These are phyloP conservation scores for Panaeolus cyanescens DNA, from an alignment of 768 basidiomycete species.

Conservation along the genomic window DNA sequence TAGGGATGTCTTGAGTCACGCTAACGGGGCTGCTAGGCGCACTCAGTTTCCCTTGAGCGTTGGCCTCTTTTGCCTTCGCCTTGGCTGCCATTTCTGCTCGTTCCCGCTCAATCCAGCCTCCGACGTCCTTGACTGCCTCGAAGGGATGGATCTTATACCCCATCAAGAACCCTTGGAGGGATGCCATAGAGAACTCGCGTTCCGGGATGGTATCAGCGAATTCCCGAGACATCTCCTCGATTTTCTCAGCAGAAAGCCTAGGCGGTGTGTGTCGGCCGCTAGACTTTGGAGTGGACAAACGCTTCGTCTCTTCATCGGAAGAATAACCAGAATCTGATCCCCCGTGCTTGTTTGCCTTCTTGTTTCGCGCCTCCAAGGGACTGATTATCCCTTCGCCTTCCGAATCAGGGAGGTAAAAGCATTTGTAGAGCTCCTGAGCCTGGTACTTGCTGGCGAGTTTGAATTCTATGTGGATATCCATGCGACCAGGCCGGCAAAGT, in stretches of 20 bases:
- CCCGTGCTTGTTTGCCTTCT: not conserved
- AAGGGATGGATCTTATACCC: constrained; percentile 60
- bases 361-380: not conserved
- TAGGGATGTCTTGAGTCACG: not conserved
- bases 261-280: not conserved
- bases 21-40: not conserved
- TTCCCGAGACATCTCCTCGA: constrained; percentile 48
- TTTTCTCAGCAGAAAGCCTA: constrained; percentile 25
- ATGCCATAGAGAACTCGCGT: constrained; percentile 49
- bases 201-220: constrained; percentile 59
- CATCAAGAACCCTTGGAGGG: constrained; percentile 67
- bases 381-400: constrained; percentile 20
- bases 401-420: constrained; percentile 61
- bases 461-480: constrained; percentile 82
- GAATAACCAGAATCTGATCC: not conserved
- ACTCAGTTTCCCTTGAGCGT: not conserved
- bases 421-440: constrained; percentile 61
- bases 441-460: constrained; percentile 72
- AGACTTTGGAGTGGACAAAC: not conserved
- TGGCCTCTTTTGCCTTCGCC: constrained; percentile 57
- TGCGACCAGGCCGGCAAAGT: constrained; percentile 74
- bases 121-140: constrained; percentile 49
- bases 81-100: constrained; percentile 35
- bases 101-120: constrained; percentile 54
- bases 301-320: not conserved